phyloP scores from a whole-genome alignment of 1,284 basidiomycete genomes.

The Neotropicomus parvogracilis region DNA sequence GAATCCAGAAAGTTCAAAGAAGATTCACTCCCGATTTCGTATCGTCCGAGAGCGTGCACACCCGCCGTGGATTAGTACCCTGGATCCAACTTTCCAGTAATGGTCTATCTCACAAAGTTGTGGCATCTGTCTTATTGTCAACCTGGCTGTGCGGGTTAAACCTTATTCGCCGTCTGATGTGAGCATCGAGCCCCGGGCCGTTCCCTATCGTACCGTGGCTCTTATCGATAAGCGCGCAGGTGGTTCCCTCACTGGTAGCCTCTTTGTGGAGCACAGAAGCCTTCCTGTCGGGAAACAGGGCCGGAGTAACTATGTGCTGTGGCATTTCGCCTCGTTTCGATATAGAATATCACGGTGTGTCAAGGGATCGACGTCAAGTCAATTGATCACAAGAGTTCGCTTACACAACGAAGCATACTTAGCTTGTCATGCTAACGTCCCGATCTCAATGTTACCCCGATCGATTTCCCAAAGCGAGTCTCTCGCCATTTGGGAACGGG shows the following conservation, averaged over 20 bases:
- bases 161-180: constrained; percentile 18
- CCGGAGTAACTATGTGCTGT: neutral
- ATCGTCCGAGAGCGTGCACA: constrained; percentile 7
- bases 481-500: constrained; percentile 16
- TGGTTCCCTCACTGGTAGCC: neutral
- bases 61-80: constrained; percentile 5
- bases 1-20: constrained; percentile 35
- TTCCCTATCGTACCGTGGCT: neutral
- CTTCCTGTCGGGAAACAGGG: neutral
- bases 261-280: neutral
- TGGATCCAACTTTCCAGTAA: constrained; percentile 18
- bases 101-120: constrained; percentile 10
- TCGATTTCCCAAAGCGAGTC: constrained; percentile 22
- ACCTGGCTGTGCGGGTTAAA: constrained; percentile 16
- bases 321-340: constrained; percentile 10
- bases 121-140: constrained; percentile 23
- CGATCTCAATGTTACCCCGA: constrained; percentile 21
- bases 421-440: constrained; percentile 9
- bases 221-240: neutral
- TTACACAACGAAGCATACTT: constrained; percentile 4
- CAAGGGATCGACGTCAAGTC: constrained; percentile 18
- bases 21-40: constrained; percentile 20
- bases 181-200: too few species aligned
- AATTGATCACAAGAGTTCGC: constrained; percentile 8
- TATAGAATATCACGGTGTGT: constrained; percentile 1